Evolutionary conservation across 768 basidiomycete genomes (phyloP).

Genomic region (Boletus sensibilis): DNA sequence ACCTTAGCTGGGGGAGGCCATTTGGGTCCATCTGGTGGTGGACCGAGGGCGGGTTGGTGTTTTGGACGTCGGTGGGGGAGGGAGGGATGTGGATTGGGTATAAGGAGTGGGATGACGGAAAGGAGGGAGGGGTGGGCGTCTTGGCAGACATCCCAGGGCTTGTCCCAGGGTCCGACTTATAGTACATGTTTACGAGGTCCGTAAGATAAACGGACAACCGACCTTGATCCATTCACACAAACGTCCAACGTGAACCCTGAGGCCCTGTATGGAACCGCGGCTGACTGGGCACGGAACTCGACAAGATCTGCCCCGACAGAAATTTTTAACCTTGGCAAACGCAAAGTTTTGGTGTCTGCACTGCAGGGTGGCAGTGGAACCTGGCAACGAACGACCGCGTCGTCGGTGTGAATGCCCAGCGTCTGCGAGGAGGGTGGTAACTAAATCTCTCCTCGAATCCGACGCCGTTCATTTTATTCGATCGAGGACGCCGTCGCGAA

Average conservation of each 20-base stretch:
- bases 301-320: not conserved
- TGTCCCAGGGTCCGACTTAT: constrained; percentile 33
- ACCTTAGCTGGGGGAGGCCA: constrained; percentile 26
- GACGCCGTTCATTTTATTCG: constrained; percentile 10
- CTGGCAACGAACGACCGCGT: not conserved
- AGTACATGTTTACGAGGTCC: constrained; percentile 11
- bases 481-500: not conserved
- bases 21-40: constrained; percentile 28
- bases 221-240: constrained; percentile 26
- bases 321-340: not conserved
- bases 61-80: not conserved
- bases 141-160: constrained; percentile 32
- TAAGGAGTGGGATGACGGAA: constrained; percentile 27
- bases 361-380: not conserved
- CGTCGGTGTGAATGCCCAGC: not conserved
- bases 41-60: constrained; percentile 17
- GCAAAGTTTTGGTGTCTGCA: too few species aligned
- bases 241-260: constrained; percentile 22
- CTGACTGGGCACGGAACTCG: not conserved
- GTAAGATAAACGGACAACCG: constrained; percentile 7
- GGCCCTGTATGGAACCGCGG: not conserved
- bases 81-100: constrained; percentile 22
- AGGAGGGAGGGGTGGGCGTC: constrained; percentile 41
- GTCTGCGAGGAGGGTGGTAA: not conserved
- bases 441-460: not conserved